phyloP scores from a whole-genome alignment of 2,329 filamentous ascomycete genomes.

The Lecanicillium sp. region DNA sequence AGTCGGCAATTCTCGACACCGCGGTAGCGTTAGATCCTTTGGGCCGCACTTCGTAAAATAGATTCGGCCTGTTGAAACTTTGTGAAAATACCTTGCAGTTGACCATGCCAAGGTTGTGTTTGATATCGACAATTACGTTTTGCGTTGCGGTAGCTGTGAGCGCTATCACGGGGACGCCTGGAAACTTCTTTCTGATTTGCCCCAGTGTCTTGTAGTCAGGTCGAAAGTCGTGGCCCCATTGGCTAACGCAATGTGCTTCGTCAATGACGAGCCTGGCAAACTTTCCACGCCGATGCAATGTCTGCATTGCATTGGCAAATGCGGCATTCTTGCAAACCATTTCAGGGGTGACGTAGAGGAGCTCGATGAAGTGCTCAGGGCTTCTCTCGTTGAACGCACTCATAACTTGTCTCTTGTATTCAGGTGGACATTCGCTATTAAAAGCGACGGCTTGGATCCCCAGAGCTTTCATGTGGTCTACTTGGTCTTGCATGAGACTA shows the following conservation, averaged over 20 bases:
- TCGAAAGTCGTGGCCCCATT: constrained; percentile 98
- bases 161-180: constrained; percentile 82
- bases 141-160: constrained; percentile 91
- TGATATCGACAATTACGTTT: constrained; percentile 86
- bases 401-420: constrained; percentile 60
- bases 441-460: constrained; percentile 74
- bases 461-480: constrained; percentile 68
- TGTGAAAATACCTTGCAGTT: constrained; percentile 75
- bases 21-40: constrained; percentile 54
- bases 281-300: constrained; percentile 60
- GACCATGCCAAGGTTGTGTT: constrained; percentile 79
- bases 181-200: constrained; percentile 62
- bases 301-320: constrained; percentile 58
- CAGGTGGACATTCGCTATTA: constrained; percentile 64
- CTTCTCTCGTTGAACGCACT: constrained; percentile 51
- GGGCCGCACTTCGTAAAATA: constrained; percentile 75
- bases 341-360: constrained; percentile 94
- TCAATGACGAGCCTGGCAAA: constrained; percentile 93
- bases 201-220: constrained; percentile 90
- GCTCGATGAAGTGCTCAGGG: constrained; percentile 70
- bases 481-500: constrained; percentile 96
- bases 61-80: constrained; percentile 94
- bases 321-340: constrained; percentile 79
- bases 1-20: constrained; percentile 42
- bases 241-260: constrained; percentile 97